A percentile compares a stretch with the other conserved stretches of the same genome.
Evolutionary conservation across 139 green algal genomes (phyloP).

Genomic region (Pseudopediastrum boryanum): DNA sequence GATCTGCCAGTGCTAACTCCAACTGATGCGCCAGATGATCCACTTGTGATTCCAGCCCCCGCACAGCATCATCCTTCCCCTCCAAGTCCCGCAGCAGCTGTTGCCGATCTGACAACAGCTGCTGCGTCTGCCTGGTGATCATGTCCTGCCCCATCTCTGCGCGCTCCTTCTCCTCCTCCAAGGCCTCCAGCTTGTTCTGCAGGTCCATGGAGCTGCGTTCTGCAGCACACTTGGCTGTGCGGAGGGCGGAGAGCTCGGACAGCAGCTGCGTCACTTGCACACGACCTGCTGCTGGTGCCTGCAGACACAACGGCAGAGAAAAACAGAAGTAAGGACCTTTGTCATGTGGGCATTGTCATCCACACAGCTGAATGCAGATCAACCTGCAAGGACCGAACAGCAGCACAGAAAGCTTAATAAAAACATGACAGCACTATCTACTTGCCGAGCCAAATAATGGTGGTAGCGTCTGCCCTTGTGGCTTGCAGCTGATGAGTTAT

Average conservation of each 20-base stretch:
- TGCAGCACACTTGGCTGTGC: constrained; percentile 9
- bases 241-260: constrained; percentile 20
- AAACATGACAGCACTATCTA: no score
- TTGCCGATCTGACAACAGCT: constrained; percentile 28
- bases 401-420: no score
- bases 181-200: constrained; percentile 18
- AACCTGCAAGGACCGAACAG: no score
- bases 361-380: no score
- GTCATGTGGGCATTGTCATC: no score
- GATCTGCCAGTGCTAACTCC: constrained; percentile 18
- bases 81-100: constrained; percentile 31
- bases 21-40: constrained; percentile 34
- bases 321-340: no score
- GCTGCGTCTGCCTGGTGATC: constrained; percentile 28
- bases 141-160: constrained; percentile 32
- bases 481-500: no score
- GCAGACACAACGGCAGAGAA: no score
- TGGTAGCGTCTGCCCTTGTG: no score
- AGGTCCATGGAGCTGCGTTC: background rate
- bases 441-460: no score
- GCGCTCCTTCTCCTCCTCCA: constrained; percentile 35
- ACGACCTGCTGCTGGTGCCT: no score
- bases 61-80: constrained; percentile 33
- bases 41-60: constrained; percentile 3
- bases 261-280: constrained; percentile 32